Evolutionary conservation across 169 alveolate genomes (phyloP), one percentile per base, ranked within the genome.

Genomic region (Plasmodium ovale): DNA sequence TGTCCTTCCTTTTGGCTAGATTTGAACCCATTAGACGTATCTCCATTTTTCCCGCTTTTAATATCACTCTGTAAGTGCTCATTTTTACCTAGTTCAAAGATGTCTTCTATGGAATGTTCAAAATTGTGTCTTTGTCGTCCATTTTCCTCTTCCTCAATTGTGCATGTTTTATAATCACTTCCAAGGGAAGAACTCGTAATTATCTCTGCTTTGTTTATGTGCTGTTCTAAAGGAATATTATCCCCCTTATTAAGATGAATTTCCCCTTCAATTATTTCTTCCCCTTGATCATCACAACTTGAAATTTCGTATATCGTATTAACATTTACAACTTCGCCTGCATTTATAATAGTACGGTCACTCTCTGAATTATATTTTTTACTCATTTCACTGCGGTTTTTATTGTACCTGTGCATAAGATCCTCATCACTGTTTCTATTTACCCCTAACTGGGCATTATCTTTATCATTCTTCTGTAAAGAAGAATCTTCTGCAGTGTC

Each of bases 301-400:
- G 73, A 62, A 31, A 65, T 29, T 25, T 64, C 68, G 23, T 33
- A 42, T 56, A 65, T 47, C 23, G 49, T 82, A 5, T 10, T 29
- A 35, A 19, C 23, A 82, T 56, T 16, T 31, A 47, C n/a, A 33
- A 12, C 21, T 19, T 79, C 37, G 14, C n/a, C 33, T 51, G 56
- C 21, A 56, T 79, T 47, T 7, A 49, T 31, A 49, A 27, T 16
- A 33, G 37, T 7, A n/a, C n/a, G n/a, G 10, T 64, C 21, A 27
- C 35, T 60, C 10, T 74, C 65, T 49, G 6, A 37, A 16, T 16
- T 3, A 12, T 0, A n/a, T 10, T 73, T 44, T 39, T 6, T 39
- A 6, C 10, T 5, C 51, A 39, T 39, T n/a, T n/a, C n/a, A n/a
- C n/a, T n/a, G n/a, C n/a, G n/a, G 10, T 39, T 39, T 39, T 6